phyloP scores from a whole-genome alignment of 2,329 filamentous ascomycete species.

The Byssoonygena ceratinophila region DNA sequence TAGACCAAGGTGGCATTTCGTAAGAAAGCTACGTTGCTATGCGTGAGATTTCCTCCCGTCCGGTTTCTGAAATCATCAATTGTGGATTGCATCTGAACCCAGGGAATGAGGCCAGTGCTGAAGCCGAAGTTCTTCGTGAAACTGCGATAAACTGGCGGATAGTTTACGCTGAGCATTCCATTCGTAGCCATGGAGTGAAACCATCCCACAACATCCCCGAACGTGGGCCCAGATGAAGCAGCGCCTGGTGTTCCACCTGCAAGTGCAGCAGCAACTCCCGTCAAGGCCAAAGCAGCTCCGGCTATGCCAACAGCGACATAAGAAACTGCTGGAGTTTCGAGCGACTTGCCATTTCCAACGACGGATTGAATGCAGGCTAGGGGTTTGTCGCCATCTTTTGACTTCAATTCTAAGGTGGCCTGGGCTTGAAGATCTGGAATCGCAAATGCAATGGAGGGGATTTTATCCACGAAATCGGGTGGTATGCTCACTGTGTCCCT shows the following conservation, averaged over 20 bases:
- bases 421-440: slow-evolving; percentile 82
- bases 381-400: slow-evolving; percentile 48
- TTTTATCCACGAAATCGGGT: slow-evolving; percentile 56
- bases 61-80: slow-evolving; percentile 73
- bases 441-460: slow-evolving; percentile 80
- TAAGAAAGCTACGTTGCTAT: slow-evolving; percentile 65
- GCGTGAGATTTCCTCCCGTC: slow-evolving; percentile 79
- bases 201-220: slow-evolving; percentile 74
- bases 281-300: slow-evolving; percentile 66
- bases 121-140: slow-evolving; percentile 93
- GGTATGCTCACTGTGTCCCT: slow-evolving; percentile 63
- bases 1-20: slow-evolving; percentile 66
- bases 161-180: slow-evolving; percentile 86
- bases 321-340: slow-evolving; percentile 61
- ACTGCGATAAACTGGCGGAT: slow-evolving; percentile 76
- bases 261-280: slow-evolving; percentile 59
- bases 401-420: slow-evolving; percentile 65
- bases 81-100: slow-evolving; percentile 63
- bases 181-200: slow-evolving; percentile 93
- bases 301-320: slow-evolving; percentile 78
- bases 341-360: slow-evolving; percentile 79
- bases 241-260: slow-evolving; percentile 51
- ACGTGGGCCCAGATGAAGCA: slow-evolving; percentile 65
- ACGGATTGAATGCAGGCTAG: slow-evolving; percentile 75
- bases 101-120: slow-evolving; percentile 72